These are phyloP conservation scores for Amphibolis antarctica DNA, from an alignment of 106 monocot genomes.

Conservation along the genomic window DNA sequence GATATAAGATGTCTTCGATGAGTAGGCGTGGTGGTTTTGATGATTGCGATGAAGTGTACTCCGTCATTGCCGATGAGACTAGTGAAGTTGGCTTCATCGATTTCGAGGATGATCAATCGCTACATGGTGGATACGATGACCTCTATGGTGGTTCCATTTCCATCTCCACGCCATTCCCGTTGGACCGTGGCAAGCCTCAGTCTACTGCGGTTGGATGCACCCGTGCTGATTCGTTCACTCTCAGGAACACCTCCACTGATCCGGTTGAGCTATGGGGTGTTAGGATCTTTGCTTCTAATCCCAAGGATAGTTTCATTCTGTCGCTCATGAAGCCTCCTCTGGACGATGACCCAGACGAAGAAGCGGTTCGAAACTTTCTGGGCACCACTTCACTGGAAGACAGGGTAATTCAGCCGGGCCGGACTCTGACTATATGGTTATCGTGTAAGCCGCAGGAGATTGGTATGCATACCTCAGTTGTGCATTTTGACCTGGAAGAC, in stretches of 20 bases:
- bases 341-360: conserved; percentile 26
- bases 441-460: conserved; percentile 85
- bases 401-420: conserved; percentile 56
- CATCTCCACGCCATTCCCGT: conserved; percentile 62
- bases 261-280: conserved; percentile 77
- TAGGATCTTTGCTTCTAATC: conserved; percentile 78
- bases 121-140: conserved; percentile 28
- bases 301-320: conserved; percentile 50
- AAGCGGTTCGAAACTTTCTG: conserved; percentile 26
- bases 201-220: conserved; percentile 58
- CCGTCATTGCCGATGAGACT: conserved; percentile 50
- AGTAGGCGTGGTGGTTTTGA: neutral
- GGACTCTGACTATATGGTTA: conserved; percentile 66
- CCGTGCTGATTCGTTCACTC: conserved; percentile 30
- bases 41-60: conserved; percentile 44
- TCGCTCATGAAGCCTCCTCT: conserved; percentile 80
- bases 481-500: conserved; percentile 76
- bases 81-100: conserved; percentile 68
- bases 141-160: conserved; percentile 39
- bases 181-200: conserved; percentile 52
- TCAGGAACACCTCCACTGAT: conserved; percentile 54
- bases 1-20: neutral
- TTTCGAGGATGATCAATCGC: conserved; percentile 54
- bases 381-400: conserved; percentile 45
- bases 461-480: conserved; percentile 62